These are phyloP conservation scores for Bidens hawaiensis DNA, from an alignment of 140 eudicot genomes.

Conservation along the genomic window DNA sequence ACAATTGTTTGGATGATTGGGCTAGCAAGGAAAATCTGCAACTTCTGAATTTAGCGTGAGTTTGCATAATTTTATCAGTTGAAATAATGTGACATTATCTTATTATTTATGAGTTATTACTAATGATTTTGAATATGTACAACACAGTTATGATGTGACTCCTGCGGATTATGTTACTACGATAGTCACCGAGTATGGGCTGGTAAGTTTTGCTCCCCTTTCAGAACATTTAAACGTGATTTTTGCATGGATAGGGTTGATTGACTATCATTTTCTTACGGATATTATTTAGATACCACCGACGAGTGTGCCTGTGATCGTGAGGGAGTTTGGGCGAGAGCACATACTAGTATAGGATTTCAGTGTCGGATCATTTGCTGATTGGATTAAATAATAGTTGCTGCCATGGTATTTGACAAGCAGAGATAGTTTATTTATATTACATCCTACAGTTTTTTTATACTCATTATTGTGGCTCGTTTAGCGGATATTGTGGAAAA, in stretches of 20 bases:
- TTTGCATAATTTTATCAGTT: constrained; percentile 4
- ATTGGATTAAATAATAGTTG: constrained; percentile 15
- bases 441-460: constrained; percentile 8
- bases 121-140: constrained; percentile 17
- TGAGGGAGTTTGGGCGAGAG: constrained; percentile 62
- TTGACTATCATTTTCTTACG: neutral
- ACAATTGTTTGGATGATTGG: constrained; percentile 51
- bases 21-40: constrained; percentile 52
- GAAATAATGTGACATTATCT: constrained; percentile 4
- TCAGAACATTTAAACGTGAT: neutral
- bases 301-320: constrained; percentile 79
- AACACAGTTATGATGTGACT: constrained; percentile 75
- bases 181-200: constrained; percentile 86
- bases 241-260: no score
- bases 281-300: constrained; percentile 52
- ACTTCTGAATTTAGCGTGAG: constrained; percentile 64
- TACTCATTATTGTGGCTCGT: constrained; percentile 5
- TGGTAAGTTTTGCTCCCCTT: constrained; percentile 53
- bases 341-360: constrained; percentile 36
- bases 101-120: neutral
- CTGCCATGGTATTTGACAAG: constrained; percentile 11
- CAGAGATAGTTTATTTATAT: constrained; percentile 2
- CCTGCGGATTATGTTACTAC: constrained; percentile 82
- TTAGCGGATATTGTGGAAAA: constrained; percentile 19
- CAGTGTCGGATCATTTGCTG: constrained; percentile 19